Base-by-base conservation (phyloP, 306 rosid genomes). In the Pyrus pyrifolia region DNA sequence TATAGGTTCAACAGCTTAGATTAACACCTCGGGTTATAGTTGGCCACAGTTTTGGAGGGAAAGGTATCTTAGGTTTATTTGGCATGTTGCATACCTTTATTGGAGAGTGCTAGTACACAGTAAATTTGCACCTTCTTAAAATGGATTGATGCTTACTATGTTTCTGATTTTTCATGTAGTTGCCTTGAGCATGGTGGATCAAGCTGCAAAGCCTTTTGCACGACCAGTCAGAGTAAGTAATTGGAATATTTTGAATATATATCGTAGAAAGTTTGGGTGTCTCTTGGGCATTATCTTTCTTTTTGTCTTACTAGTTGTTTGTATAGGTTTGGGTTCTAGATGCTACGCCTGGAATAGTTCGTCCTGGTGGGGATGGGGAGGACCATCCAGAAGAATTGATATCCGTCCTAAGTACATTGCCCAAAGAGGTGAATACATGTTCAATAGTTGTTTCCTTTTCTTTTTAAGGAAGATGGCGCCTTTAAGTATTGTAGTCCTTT, bases 21-120 rank as follows among this genome's bases (percentile, higher is more conserved):
- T 85, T 95, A 73, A 90, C 93, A 40, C 98, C 98, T 12, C 92
- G 96, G 51, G 89, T 92, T 64, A 81, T 95, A 73, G 97, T 95
- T 84, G 97, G 98, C 38, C 98, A 95, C 78, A 95, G 98, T 85
- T 95, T 95, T 82, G 97, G 97, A 58, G 98, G 98, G 72, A 95
- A 95, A 87, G 97, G 97, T 95, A 87, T 52, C 1, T 59, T 27
- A 7, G 29, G 38, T 45, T 52, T 27, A 11, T 65, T n/a, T 46
- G 52, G 19, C 18, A 21, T 46, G 73, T 14, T 53, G 11, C 38
- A 23, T 22, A 18, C 40, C 70, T 40, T 19, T 21, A 31, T 51
- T 73, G 42, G 75, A 46, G 59, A 73, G 65, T n/a, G 67, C 58
- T 38, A 29, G 46, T 61, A 74, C 61, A 1, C 5, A n/a, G 38